Conservation (phyloP, 345 rosid species). For the Eucalyptus microcorys region DNA sequence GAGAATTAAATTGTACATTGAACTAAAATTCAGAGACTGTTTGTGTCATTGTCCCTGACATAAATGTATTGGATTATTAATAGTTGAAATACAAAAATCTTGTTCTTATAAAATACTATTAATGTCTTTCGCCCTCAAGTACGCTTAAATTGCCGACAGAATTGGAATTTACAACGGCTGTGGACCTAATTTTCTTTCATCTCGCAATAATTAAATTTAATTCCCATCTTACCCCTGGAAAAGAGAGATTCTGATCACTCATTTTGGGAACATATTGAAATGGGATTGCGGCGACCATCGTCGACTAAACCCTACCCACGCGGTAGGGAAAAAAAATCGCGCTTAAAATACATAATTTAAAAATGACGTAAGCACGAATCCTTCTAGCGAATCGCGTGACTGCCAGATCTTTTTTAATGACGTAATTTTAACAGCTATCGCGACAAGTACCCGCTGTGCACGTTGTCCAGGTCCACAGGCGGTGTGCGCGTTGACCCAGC, state of each 20-base stretch:
- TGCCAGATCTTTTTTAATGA: neutral
- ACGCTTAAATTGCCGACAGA: neutral
- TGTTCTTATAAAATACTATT: too few relatives aligned
- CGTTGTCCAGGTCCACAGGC: neutral
- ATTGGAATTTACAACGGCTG: neutral
- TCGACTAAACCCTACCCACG: neutral
- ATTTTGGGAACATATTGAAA: neutral
- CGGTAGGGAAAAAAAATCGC: neutral
- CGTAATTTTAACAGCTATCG: neutral
- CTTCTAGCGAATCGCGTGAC: neutral
- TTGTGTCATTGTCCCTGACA: accelerated
- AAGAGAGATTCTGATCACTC: neutral
- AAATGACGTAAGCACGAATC: neutral
- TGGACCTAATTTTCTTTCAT: neutral
- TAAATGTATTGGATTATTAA: too few relatives aligned
- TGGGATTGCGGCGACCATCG: neutral
- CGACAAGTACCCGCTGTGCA: neutral
- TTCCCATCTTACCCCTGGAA: neutral
- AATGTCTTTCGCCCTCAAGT: neutral
- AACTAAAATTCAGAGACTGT: too few relatives aligned
- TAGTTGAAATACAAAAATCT: too few relatives aligned
- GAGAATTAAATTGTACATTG: accelerated
- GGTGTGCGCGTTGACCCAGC: neutral
- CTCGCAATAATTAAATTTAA: neutral
- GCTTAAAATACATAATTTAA: neutral